Evolutionary conservation across 805 yeast species (phyloP).

Genomic region (Clavispora carvajalis): DNA sequence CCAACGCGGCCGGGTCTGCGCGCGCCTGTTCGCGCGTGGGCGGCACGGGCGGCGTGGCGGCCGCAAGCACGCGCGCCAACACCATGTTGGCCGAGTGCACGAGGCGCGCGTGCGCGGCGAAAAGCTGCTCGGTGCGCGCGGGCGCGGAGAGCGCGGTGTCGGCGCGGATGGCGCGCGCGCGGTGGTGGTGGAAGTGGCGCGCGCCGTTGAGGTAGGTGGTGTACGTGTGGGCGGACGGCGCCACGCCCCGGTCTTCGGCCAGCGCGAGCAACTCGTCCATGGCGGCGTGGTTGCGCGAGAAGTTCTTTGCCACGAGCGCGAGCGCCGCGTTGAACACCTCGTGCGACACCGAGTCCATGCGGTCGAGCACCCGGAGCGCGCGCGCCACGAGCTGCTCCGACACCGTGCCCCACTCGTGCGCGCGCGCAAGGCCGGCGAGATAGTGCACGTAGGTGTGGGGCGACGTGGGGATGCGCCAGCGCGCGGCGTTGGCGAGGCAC

Average conservation of each 20-base stretch:
- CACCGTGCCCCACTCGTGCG: slow-evolving; percentile 29
- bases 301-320: slow-evolving; percentile 31
- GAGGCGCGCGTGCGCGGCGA: slow-evolving; percentile 25
- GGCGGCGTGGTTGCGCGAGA: slow-evolving; percentile 22
- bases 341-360: slow-evolving; percentile 5
- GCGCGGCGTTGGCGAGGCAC: slow-evolving; percentile 50
- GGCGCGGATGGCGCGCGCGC: slow-evolving; percentile 13
- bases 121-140: slow-evolving; percentile 19
- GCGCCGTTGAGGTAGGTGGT: slow-evolving; percentile 36
- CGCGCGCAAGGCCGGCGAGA: slow-evolving; percentile 31
- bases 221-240: slow-evolving; percentile 33
- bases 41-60: slow-evolving; percentile 31
- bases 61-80: slow-evolving; percentile 20
- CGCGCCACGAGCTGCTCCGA: slow-evolving; percentile 15
- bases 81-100: slow-evolving; percentile 24
- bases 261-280: slow-evolving; percentile 36
- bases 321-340: slow-evolving; percentile 36
- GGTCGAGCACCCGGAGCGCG: slow-evolving; percentile 19
- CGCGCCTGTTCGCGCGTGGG: slow-evolving; percentile 24
- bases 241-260: slow-evolving; percentile 14
- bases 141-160: slow-evolving; percentile 12
- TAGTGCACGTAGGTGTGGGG: slow-evolving; percentile 36
- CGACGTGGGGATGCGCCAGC: slow-evolving; percentile 54
- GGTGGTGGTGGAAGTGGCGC: slow-evolving; percentile 14
- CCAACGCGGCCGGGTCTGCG: slow-evolving; percentile 17